A percentile compares a stretch with the other conserved stretches of the same genome.
These are phyloP conservation scores for Boletus vermiculosoides DNA, from an alignment of 768 basidiomycete species.

Conservation along the genomic window DNA sequence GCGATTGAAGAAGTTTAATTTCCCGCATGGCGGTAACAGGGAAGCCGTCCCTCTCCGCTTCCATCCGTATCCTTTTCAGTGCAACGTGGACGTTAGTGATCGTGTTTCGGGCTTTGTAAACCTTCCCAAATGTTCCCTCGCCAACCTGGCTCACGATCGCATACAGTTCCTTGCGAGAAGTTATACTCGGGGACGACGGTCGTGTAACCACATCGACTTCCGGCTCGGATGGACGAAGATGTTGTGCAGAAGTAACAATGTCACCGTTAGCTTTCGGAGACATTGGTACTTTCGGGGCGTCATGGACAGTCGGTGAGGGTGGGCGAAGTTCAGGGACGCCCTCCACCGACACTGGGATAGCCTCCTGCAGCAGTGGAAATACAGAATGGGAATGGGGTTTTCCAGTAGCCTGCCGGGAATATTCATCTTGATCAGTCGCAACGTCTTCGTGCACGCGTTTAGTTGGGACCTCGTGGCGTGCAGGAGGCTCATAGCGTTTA, in stretches of 20 bases:
- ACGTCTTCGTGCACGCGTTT: constrained; percentile 30
- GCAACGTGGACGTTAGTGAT: constrained; percentile 79
- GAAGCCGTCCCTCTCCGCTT: constrained; percentile 95
- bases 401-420: constrained; percentile 3
- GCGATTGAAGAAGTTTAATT: constrained; percentile 92
- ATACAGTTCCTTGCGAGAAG: constrained; percentile 61
- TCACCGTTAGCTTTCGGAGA: constrained; percentile 29
- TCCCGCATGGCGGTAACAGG: constrained; percentile 99
- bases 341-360: constrained; percentile 5
- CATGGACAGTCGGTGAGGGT: constrained; percentile 18
- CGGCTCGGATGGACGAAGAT: constrained; percentile 19
- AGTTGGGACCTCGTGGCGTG: constrained; percentile 25
- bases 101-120: constrained; percentile 90
- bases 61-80: constrained; percentile 96
- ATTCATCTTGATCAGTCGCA: constrained; percentile 21
- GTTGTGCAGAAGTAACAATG: constrained; percentile 20
- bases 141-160: constrained; percentile 91
- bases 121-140: constrained; percentile 98
- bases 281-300: constrained; percentile 19
- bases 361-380: constrained; percentile 11
- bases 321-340: constrained; percentile 12
- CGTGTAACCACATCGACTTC: constrained; percentile 28
- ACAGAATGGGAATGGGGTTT: constrained; percentile 1
- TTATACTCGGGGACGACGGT: constrained; percentile 27
- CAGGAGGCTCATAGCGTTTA: constrained; percentile 15